phyloP scores from a whole-genome alignment of 805 yeast genomes.

The Myxozyma monticola region DNA sequence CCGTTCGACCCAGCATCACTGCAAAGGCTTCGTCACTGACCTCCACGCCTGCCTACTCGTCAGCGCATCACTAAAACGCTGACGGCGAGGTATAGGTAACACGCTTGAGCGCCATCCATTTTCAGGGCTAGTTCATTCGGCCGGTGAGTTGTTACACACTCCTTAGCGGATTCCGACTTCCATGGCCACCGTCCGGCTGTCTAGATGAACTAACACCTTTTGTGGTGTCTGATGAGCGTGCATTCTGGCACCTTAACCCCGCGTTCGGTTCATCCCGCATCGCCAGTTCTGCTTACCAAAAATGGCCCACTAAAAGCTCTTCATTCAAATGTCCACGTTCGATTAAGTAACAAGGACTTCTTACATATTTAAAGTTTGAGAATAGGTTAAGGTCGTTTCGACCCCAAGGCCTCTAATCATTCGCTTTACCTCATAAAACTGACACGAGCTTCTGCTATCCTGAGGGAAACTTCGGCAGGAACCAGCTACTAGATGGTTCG shows the following conservation, averaged over 20 bases:
- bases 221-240: conserved; percentile 43
- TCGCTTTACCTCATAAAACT: conserved; percentile 47
- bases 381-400: conserved; percentile 39
- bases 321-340: conserved; percentile 47
- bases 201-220: conserved; percentile 43
- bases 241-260: conserved; percentile 46
- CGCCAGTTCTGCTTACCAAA: conserved; percentile 52
- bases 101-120: conserved; percentile 47
- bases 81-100: conserved; percentile 46
- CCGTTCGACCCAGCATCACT: conserved; percentile 46
- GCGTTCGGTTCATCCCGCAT: conserved; percentile 49
- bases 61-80: conserved; percentile 43
- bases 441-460: conserved; percentile 47
- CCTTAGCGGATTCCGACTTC: conserved; percentile 49
- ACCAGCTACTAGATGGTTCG: conserved; percentile 49
- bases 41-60: conserved; percentile 49
- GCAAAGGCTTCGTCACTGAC: conserved; percentile 46
- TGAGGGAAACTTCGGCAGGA: conserved; percentile 49
- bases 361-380: conserved; percentile 48
- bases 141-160: conserved; percentile 56
- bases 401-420: conserved; percentile 47
- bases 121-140: conserved; percentile 41
- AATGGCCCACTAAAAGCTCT: conserved; percentile 50
- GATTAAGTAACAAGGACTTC: conserved; percentile 46
- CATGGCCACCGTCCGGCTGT: conserved; percentile 57